Conservation (phyloP, 768 basidiomycete genomes). For the Psilocybe cyanescens region DNA sequence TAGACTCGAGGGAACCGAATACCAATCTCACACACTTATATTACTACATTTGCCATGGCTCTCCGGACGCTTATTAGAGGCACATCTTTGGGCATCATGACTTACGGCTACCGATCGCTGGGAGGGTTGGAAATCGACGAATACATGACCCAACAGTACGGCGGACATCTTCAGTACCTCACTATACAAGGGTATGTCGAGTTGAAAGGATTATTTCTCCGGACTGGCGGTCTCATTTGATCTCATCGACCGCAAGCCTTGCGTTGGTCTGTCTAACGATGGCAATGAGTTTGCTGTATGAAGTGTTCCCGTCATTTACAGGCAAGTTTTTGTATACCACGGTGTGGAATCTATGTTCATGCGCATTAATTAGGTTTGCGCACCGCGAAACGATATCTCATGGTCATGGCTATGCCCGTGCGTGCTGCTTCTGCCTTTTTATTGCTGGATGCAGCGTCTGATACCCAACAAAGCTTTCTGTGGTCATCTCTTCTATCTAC, state of each 20-base stretch:
- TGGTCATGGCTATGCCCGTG: slow-evolving; percentile 73
- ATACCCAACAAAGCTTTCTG: slow-evolving; percentile 31
- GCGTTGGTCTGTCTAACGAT: slow-evolving; percentile 39
- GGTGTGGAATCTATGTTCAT: background rate
- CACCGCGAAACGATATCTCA: slow-evolving; percentile 54
- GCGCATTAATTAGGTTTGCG: slow-evolving; percentile 36
- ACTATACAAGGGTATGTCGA: slow-evolving; percentile 74
- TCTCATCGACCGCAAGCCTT: slow-evolving; percentile 28
- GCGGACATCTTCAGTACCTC: slow-evolving; percentile 73
- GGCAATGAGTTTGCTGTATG: slow-evolving; percentile 34
- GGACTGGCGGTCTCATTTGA: background rate
- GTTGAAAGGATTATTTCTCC: background rate
- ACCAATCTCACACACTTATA: background rate
- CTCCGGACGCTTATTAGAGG: slow-evolving; percentile 30
- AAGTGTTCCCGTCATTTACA: slow-evolving; percentile 33
- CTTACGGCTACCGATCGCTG: slow-evolving; percentile 38
- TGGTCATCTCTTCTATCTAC: slow-evolving; percentile 58
- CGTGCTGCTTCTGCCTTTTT: slow-evolving; percentile 18
- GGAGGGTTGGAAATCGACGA: slow-evolving; percentile 26
- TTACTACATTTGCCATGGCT: background rate
- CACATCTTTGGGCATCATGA: slow-evolving; percentile 35
- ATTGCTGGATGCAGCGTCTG: background rate
- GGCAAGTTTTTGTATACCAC: slow-evolving; percentile 23
- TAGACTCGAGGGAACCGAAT: background rate
- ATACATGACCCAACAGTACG: slow-evolving; percentile 49